These are phyloP conservation scores for Neofusicoccum ribis DNA, from an alignment of 2,329 filamentous ascomycete species.

Conservation along the genomic window DNA sequence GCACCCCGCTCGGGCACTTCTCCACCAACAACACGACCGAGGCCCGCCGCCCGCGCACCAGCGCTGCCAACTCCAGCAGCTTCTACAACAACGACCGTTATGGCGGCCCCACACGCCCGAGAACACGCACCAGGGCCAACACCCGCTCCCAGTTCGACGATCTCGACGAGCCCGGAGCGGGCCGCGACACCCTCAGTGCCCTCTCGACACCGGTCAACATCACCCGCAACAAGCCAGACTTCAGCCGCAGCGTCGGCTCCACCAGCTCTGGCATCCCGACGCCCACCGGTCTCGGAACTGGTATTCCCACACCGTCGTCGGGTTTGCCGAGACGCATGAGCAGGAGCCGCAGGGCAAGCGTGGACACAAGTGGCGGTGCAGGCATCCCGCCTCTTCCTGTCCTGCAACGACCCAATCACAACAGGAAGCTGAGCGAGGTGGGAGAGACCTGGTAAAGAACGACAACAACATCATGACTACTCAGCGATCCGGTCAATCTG, in stretches of 20 bases:
- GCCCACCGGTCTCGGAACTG: slow-evolving; percentile 44
- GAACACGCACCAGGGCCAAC: slow-evolving; percentile 13
- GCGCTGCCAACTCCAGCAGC: neutral
- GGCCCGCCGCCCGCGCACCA: slow-evolving; percentile 37
- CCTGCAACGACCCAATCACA: neutral
- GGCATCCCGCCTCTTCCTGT: neutral
- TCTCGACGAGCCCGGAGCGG: neutral
- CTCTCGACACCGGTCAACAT: slow-evolving; percentile 33
- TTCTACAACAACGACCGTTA: slow-evolving; percentile 7
- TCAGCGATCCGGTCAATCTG: slow-evolving; percentile 15
- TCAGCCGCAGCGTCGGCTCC: slow-evolving; percentile 54
- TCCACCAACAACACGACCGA: slow-evolving; percentile 2
- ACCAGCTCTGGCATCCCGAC: slow-evolving; percentile 39
- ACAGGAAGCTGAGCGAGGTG: slow-evolving; percentile 53
- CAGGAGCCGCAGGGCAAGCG: slow-evolving; percentile 43
- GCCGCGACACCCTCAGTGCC: slow-evolving; percentile 22
- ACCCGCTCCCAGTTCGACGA: slow-evolving; percentile 15
- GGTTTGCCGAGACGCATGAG: slow-evolving; percentile 53
- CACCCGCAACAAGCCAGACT: slow-evolving; percentile 31
- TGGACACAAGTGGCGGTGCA: slow-evolving; percentile 25
- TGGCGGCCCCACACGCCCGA: slow-evolving; percentile 3
- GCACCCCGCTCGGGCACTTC: slow-evolving; percentile 11
- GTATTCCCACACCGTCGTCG: slow-evolving; percentile 51
- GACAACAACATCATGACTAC: neutral
- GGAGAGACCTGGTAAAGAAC: slow-evolving; percentile 57